Conservation (phyloP, 2,329 filamentous ascomycete genomes). For the Penicillium sp. region DNA sequence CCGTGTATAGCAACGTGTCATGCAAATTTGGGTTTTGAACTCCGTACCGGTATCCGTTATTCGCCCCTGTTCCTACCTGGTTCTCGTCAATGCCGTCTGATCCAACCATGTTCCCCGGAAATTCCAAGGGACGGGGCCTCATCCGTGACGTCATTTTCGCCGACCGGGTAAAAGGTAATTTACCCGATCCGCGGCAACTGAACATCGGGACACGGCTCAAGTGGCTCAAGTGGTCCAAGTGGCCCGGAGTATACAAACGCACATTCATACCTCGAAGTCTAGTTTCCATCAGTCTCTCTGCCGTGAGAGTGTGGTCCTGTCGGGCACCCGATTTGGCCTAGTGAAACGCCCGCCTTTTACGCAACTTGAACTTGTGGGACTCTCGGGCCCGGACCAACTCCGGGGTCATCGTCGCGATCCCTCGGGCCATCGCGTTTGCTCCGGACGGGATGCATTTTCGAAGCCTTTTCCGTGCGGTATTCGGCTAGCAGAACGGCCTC, state of each 20-base stretch:
- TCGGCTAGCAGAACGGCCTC: neutral
- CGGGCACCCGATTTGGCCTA: conserved; percentile 15
- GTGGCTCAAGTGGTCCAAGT: no score
- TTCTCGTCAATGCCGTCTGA: neutral
- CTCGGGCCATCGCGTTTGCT: conserved; percentile 4
- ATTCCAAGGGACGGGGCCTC: neutral
- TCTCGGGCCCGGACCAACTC: conserved; percentile 7
- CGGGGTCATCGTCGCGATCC: conserved; percentile 15
- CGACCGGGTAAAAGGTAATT: conserved; percentile 1
- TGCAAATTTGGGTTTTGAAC: no score
- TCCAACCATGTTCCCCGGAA: no score
- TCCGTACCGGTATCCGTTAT: no score
- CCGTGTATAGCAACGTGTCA: neutral
- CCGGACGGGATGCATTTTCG: neutral
- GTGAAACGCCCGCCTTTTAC: no score
- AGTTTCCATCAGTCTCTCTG: neutral
- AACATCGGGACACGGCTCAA: neutral
- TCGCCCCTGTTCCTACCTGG: neutral
- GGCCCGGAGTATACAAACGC: no score
- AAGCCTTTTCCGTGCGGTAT: neutral
- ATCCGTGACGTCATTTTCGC: conserved; percentile 13
- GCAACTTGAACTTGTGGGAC: no score
- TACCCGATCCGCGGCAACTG: conserved; percentile 2
- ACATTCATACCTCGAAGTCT: neutral
- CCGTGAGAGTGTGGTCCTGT: neutral